Conservation (phyloP, 2,329 filamentous ascomycete genomes). For the Canariomyces notabilis region DNA sequence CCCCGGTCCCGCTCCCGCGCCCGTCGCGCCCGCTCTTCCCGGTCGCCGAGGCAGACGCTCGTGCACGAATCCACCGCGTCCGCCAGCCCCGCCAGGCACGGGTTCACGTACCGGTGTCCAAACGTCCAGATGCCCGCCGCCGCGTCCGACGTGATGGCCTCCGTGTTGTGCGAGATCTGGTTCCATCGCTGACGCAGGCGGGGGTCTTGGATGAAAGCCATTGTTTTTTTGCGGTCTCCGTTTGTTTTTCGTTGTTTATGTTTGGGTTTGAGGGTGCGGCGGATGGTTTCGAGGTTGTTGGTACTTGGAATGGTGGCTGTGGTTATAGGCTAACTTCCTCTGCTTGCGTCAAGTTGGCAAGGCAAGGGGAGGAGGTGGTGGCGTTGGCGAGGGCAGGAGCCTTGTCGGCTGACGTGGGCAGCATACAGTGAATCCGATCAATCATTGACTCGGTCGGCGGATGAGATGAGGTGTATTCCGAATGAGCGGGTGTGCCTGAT, state of each 20-base stretch:
- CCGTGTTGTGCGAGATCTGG: constrained; percentile 84
- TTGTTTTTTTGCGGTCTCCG: constrained; percentile 23
- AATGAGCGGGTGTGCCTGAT: too few species aligned
- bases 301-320: too few species aligned
- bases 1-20: constrained; percentile 56
- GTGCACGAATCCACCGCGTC: constrained; percentile 68
- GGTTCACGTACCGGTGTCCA: constrained; percentile 76
- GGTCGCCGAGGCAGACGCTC: constrained; percentile 63
- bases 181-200: constrained; percentile 91
- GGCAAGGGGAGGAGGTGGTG: too few species aligned
- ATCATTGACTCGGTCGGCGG: too few species aligned
- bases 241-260: neutral
- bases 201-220: constrained; percentile 70
- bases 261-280: too few species aligned
- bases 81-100: constrained; percentile 67
- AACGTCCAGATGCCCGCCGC: constrained; percentile 87
- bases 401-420: too few species aligned
- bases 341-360: too few species aligned
- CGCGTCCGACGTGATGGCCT: constrained; percentile 85
- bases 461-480: too few species aligned
- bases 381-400: too few species aligned
- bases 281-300: neutral
- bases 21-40: constrained; percentile 68
- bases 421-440: too few species aligned
- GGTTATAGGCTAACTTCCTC: too few species aligned